Conservation (phyloP, 768 basidiomycete genomes). For the Hericium coralloides region DNA sequence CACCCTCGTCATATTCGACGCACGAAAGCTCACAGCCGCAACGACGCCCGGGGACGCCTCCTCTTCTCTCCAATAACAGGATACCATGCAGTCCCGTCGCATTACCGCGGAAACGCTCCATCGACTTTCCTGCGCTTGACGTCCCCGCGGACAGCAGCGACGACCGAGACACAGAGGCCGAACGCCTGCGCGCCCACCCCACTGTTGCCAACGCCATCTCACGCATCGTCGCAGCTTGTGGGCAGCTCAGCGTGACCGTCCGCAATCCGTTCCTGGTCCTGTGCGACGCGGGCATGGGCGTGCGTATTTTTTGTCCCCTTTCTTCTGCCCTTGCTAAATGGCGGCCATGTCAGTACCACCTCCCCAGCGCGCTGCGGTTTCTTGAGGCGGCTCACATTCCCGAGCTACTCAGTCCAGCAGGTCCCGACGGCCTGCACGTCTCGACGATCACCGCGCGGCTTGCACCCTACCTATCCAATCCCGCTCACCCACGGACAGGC, state of each 20-base stretch:
- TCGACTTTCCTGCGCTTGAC: constrained; percentile 21
- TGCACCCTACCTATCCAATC: no score
- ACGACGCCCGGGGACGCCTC: neutral
- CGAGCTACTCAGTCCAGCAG: constrained; percentile 63
- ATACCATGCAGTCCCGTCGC: neutral
- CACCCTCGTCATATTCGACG: constrained; percentile 4
- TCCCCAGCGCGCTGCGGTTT: constrained; percentile 67
- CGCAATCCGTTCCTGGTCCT: constrained; percentile 63
- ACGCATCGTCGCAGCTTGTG: constrained; percentile 59
- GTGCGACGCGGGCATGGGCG: constrained; percentile 65
- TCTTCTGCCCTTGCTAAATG: neutral
- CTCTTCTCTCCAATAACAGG: constrained; percentile 1
- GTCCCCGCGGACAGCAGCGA: constrained; percentile 18
- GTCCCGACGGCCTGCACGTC: constrained; percentile 42
- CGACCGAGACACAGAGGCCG: constrained; percentile 32
- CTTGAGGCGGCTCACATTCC: constrained; percentile 63
- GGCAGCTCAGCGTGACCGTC: constrained; percentile 55
- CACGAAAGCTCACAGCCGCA: constrained; percentile 7
- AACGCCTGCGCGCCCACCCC: constrained; percentile 52
- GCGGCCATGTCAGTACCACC: constrained; percentile 43
- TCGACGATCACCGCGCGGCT: constrained; percentile 13
- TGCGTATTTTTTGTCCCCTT: constrained; percentile 24
- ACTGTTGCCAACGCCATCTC: constrained; percentile 50
- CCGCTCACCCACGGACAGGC: no score
- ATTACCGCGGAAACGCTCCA: neutral